Evolutionary conservation across 2,329 filamentous ascomycete species (phyloP).

Genomic region (Thermomyces lanuginosus): DNA sequence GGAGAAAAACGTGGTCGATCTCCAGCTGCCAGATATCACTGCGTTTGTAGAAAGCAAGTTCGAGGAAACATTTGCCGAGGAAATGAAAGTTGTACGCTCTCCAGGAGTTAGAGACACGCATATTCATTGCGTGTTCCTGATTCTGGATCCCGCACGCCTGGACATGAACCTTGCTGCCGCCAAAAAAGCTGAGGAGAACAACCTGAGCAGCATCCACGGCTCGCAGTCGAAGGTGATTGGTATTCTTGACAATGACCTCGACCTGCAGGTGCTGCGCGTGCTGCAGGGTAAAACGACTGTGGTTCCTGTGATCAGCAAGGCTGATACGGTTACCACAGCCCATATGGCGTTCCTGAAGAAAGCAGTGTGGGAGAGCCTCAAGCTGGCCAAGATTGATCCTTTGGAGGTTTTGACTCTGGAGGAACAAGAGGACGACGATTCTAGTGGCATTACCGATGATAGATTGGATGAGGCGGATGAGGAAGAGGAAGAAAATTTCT

Average conservation of each 20-base stretch:
- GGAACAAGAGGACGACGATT: constrained; percentile 52
- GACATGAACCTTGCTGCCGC: constrained; percentile 63
- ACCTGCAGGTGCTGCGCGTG: constrained; percentile 74
- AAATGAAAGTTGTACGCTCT: constrained; percentile 91
- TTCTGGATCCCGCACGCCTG: constrained; percentile 74
- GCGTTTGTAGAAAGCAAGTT: constrained; percentile 95
- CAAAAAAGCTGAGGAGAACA: constrained; percentile 41
- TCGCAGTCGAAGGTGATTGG: constrained; percentile 37
- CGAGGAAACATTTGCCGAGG: constrained; percentile 90
- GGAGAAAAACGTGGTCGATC: constrained; percentile 86
- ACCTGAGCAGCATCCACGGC: constrained; percentile 25
- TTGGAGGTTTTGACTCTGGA: constrained; percentile 73
- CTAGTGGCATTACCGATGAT: constrained; percentile 27
- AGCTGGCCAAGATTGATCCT: constrained; percentile 72
- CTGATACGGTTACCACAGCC: constrained; percentile 85
- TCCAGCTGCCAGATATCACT: constrained; percentile 82
- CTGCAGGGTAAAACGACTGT: constrained; percentile 89
- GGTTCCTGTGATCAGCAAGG: constrained; percentile 89
- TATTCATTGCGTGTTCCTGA: constrained; percentile 85
- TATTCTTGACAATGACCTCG: constrained; percentile 70
- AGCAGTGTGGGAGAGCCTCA: constrained; percentile 75
- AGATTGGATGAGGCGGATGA: constrained; percentile 36
- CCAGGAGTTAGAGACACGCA: constrained; percentile 90
- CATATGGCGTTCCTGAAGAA: constrained; percentile 90
- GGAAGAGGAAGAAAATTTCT: constrained; percentile 9